Evolutionary conservation across 2,329 filamentous ascomycete genomes (phyloP).

Genomic region (Conoideocrella luteorostrata): DNA sequence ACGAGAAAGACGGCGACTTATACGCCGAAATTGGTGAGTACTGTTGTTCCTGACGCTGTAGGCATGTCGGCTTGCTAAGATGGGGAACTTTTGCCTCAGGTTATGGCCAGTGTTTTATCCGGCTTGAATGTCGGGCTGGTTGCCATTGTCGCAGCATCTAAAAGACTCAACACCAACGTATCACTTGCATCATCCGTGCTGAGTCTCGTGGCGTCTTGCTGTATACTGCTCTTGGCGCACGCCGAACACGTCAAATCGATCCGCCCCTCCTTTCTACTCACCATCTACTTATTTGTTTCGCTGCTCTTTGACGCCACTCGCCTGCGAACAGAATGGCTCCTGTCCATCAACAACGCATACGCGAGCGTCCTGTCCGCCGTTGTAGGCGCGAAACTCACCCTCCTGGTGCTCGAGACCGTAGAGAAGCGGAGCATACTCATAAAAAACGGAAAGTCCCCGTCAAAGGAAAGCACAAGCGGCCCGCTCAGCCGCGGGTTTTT

Average conservation of each 20-base stretch:
- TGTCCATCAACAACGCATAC: conserved; percentile 18
- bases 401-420: conserved; percentile 22
- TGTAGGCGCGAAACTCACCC: conserved; percentile 16
- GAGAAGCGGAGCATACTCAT: conserved; percentile 26
- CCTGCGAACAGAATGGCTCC: conserved; percentile 25
- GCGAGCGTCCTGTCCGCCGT: conserved; percentile 19
- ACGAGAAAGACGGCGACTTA: conserved; percentile 20
- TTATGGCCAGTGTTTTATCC: conserved; percentile 17
- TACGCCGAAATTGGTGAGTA: conserved; percentile 20
- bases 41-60: too few relatives aligned
- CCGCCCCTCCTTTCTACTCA: conserved; percentile 24
- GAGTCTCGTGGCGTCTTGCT: conserved; percentile 20
- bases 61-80: too few relatives aligned
- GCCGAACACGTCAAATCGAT: conserved; percentile 27
- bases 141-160: conserved; percentile 18
- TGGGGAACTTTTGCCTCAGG: too few relatives aligned
- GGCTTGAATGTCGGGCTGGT: conserved; percentile 20
- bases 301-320: conserved; percentile 26
- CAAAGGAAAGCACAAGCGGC: conserved; percentile 43
- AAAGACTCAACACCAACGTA: conserved; percentile 19
- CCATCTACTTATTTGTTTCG: conserved; percentile 22
- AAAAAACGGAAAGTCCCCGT: conserved; percentile 33
- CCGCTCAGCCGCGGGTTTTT: conserved; percentile 25
- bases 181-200: conserved; percentile 23
- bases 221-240: conserved; percentile 22